phyloP scores from a whole-genome alignment of 495 filamentous ascomycete genomes.

The Annulohypoxylon stygium region DNA sequence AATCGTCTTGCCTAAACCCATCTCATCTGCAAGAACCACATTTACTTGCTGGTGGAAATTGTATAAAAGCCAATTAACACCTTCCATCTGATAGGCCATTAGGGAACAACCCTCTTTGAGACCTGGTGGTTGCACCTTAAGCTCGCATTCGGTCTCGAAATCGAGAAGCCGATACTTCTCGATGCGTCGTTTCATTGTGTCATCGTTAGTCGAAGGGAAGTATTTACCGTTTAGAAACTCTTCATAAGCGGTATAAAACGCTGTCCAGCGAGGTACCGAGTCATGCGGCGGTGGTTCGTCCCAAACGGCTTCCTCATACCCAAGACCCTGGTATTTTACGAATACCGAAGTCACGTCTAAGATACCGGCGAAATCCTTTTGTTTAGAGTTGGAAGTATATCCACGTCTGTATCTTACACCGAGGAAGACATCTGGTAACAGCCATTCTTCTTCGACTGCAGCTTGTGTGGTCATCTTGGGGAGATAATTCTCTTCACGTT shows the following conservation, averaged over 20 bases:
- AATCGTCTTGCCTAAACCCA: slow-evolving; percentile 98
- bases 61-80: slow-evolving; percentile 97
- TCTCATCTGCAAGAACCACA: slow-evolving; percentile 97
- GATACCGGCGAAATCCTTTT: slow-evolving; percentile 75
- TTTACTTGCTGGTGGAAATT: slow-evolving; percentile 85
- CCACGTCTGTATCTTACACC: slow-evolving; percentile 72
- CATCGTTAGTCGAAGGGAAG: slow-evolving; percentile 67
- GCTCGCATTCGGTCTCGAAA: slow-evolving; percentile 74
- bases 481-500: slow-evolving; percentile 69
- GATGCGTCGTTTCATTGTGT: slow-evolving; percentile 70
- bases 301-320: slow-evolving; percentile 93
- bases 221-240: slow-evolving; percentile 85
- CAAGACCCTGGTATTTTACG: slow-evolving; percentile 95
- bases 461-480: slow-evolving; percentile 80
- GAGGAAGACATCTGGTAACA: slow-evolving; percentile 90
- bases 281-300: slow-evolving; percentile 80
- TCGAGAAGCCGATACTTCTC: slow-evolving; percentile 69
- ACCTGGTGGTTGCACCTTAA: slow-evolving; percentile 78
- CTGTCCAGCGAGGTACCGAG: slow-evolving; percentile 77
- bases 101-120: slow-evolving; percentile 78
- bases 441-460: slow-evolving; percentile 85
- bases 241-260: slow-evolving; percentile 84
- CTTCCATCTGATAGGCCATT: slow-evolving; percentile 95
- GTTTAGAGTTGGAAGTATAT: slow-evolving; percentile 60
- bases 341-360: slow-evolving; percentile 76